Evolutionary conservation across 2,329 filamentous ascomycete species (phyloP).

Genomic region (Phialocephala sp.): DNA sequence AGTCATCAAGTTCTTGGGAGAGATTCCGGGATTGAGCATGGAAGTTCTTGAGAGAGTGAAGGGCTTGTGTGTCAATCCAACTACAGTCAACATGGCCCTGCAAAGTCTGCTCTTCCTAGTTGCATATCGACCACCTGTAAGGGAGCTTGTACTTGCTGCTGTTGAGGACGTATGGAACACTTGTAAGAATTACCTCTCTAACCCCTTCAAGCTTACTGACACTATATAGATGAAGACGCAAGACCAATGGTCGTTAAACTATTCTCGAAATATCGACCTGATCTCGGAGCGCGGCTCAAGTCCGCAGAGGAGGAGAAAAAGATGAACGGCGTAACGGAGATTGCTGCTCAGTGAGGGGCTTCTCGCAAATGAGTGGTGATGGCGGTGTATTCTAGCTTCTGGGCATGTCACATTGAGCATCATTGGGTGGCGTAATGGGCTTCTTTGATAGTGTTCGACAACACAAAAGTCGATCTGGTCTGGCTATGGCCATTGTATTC

Average conservation of each 20-base stretch:
- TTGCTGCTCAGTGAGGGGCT: slow-evolving; percentile 1
- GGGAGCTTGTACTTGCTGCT: slow-evolving; percentile 66
- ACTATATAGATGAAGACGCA: slow-evolving; percentile 61
- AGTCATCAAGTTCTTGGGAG: slow-evolving; percentile 81
- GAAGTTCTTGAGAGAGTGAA: slow-evolving; percentile 77
- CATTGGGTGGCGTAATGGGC: slow-evolving; percentile 22
- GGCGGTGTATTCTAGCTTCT: slow-evolving; percentile 12
- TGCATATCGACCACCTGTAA: slow-evolving; percentile 70
- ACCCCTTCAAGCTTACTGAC: slow-evolving; percentile 33
- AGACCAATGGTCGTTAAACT: slow-evolving; percentile 67
- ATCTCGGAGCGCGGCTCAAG: slow-evolving; percentile 39
- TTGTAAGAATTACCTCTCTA: slow-evolving; percentile 53
- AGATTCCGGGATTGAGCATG: slow-evolving; percentile 80
- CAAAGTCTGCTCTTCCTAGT: slow-evolving; percentile 70
- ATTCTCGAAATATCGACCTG: slow-evolving; percentile 63
- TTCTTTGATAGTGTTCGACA: background rate
- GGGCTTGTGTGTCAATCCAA: slow-evolving; percentile 68
- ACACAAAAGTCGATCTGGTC: slow-evolving; percentile 11
- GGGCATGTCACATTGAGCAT: slow-evolving; percentile 14
- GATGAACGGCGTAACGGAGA: slow-evolving; percentile 21
- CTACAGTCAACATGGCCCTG: slow-evolving; percentile 66
- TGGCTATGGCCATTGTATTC: background rate
- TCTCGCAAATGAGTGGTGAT: background rate
- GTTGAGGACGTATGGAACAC: slow-evolving; percentile 71
- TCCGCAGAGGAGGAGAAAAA: slow-evolving; percentile 29